Percentiles rank a stretch among this genome's conserved stretches.
Conservation (phyloP, 1,139 yeast genomes). For the Nakaseomyces kungkrabaensis region DNA sequence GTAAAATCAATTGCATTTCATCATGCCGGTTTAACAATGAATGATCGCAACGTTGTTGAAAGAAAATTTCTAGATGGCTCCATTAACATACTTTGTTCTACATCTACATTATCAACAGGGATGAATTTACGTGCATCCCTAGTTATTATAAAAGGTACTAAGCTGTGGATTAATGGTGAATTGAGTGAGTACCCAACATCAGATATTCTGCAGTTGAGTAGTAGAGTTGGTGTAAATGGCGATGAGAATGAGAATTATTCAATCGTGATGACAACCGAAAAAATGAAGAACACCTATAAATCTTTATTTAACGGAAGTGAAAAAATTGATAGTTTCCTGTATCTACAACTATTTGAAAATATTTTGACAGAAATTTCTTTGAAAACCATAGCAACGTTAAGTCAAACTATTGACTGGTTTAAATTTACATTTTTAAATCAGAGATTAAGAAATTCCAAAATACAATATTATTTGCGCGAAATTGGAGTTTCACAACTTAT, state of each 20-base stretch:
- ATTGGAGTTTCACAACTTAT: conserved; percentile 25
- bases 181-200: conserved; percentile 37
- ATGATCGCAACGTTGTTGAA: conserved; percentile 40
- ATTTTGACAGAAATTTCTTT: conserved; percentile 43
- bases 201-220: conserved; percentile 44
- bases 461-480: neutral
- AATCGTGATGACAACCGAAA: conserved; percentile 40
- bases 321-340: conserved; percentile 42
- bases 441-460: conserved; percentile 26
- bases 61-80: conserved; percentile 36
- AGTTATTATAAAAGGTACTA: conserved; percentile 86
- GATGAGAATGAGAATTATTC: conserved; percentile 46
- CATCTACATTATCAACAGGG: conserved; percentile 78
- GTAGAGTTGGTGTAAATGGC: conserved; percentile 51
- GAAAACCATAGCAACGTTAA: conserved; percentile 33
- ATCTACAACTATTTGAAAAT: conserved; percentile 36
- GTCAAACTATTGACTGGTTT: conserved; percentile 41
- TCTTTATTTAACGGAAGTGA: conserved; percentile 37
- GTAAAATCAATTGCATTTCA: conserved; percentile 42
- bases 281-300: conserved; percentile 33
- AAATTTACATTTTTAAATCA: conserved; percentile 44
- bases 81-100: conserved; percentile 40
- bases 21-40: conserved; percentile 45
- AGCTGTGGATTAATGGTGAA: conserved; percentile 30
- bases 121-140: conserved; percentile 92